Conservation (phyloP, 139 green algal species). For the Chlamydomonas sphaeroides region DNA sequence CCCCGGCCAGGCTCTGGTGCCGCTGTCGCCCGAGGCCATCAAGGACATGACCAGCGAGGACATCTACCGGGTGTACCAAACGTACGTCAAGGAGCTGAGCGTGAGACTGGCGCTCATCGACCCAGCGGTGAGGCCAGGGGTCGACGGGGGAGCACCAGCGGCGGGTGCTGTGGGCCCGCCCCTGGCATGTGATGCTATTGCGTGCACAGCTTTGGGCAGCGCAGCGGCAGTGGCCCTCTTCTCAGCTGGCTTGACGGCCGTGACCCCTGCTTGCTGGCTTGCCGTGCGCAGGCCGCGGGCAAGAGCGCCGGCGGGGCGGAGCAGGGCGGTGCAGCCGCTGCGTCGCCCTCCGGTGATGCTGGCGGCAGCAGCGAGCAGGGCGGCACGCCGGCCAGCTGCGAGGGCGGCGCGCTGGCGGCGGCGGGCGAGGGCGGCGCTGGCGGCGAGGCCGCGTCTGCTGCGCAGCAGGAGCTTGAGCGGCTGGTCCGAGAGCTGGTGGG, state of each 20-base stretch:
- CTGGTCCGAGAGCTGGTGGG: slow-evolving; percentile 58
- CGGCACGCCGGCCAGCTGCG: not conserved
- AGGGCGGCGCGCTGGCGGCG: slow-evolving; percentile 6
- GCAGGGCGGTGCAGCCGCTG: not conserved
- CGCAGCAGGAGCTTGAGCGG: slow-evolving; percentile 41
- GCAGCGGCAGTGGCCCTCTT: too few relatives aligned
- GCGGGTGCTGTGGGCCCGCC: too few relatives aligned
- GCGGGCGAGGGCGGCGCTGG: not conserved
- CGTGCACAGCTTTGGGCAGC: too few relatives aligned
- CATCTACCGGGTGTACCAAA: slow-evolving; percentile 74
- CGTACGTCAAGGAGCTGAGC: slow-evolving; percentile 71
- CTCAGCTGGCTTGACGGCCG: too few relatives aligned
- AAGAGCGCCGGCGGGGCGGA: not conserved
- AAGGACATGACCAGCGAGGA: slow-evolving; percentile 65
- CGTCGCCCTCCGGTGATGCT: too few relatives aligned
- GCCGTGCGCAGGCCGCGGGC: too few relatives aligned
- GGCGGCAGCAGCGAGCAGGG: too few relatives aligned
- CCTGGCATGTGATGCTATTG: too few relatives aligned
- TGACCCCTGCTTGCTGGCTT: too few relatives aligned
- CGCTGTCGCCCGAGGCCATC: slow-evolving; percentile 54
- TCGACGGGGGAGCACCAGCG: too few relatives aligned
- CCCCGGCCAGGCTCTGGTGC: slow-evolving; percentile 41
- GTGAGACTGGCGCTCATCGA: not conserved
- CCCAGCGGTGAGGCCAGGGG: too few relatives aligned
- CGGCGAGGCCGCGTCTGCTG: not conserved